These are phyloP conservation scores for Cylindrotheca fusiformis DNA, from an alignment of 108 stramenopile species.

Conservation along the genomic window DNA sequence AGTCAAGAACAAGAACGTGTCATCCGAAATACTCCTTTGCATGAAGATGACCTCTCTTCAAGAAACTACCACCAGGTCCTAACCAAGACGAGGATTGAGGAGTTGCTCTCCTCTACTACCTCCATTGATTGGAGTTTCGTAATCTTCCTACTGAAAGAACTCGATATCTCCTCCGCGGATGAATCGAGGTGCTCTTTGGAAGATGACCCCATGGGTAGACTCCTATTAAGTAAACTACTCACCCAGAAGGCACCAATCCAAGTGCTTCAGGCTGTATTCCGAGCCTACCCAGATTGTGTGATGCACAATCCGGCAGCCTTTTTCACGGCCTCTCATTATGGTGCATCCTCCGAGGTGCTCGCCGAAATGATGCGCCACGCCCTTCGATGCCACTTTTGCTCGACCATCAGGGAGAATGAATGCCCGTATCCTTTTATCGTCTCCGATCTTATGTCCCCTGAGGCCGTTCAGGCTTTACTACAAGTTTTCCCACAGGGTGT, in stretches of 20 bases:
- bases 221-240: conserved; percentile 9
- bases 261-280: conserved; percentile 13
- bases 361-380: conserved; percentile 4
- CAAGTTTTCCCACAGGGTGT: conserved; percentile 17
- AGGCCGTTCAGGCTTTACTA: conserved; percentile 6
- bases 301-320: conserved; percentile 26
- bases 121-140: conserved; percentile 12
- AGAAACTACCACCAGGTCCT: too few species aligned
- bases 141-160: conserved; percentile 1
- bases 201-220: conserved; percentile 23
- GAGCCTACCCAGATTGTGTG: conserved; percentile 15
- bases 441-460: conserved; percentile 7
- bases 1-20: too few species aligned
- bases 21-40: too few species aligned
- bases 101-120: background rate
- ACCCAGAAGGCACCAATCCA: conserved; percentile 9
- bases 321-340: conserved; percentile 11
- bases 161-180: background rate
- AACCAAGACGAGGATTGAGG: too few species aligned
- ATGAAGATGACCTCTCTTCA: too few species aligned
- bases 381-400: background rate
- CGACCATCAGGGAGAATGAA: background rate
- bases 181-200: background rate
- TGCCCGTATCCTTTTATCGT: conserved; percentile 34
- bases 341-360: background rate